Evolutionary conservation across 2,329 filamentous ascomycete species (phyloP), one percentile per base, ranked within the genome.

Genomic region (Diaporthe citri): DNA sequence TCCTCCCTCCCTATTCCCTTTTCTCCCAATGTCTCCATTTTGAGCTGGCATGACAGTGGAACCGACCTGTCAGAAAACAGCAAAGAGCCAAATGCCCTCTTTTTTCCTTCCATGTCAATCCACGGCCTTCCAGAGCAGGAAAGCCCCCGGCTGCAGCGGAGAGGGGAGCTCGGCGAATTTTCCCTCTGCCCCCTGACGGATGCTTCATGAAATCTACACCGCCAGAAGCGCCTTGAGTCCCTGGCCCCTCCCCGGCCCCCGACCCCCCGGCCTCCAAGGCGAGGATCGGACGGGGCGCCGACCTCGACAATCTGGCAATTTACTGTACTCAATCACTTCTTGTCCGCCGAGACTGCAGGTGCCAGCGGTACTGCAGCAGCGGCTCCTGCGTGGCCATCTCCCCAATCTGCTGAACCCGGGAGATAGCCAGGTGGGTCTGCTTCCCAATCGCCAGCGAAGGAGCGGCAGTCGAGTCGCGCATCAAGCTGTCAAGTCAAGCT

Each of bases 81-180:
- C 20, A 51, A 52, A n/a, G 46, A 39, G n/a, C 64, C 48, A 69
- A 48, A 20, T 25, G 43, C 22, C 22, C 43, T 66, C 41, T 51
- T 51, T 67, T 28, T 20, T 15, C 28, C 64, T 69, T 69, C 64
- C 64, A 69, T 69, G 48, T 22, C 25, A 25, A 55, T 69, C 64
- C 64, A 55, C 48, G n/a, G 48, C 46, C 48, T 69, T 69, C 64
- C 64, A 69, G 34, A 41, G 46, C 31, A 55, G 64, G 31, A 69
- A 41, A 69, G n/a, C 48, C 46, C 64, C 64, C 48, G 46, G 64
- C 64, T 69, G 64, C 64, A 55, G 64, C 64, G 34, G 48, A 69
- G 64, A 69, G 64, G 48, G 46, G 46, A 69, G 48, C 64, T 69
- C 64, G 64, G 64, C 64, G n/a, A 69, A 69, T 69, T 69, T 69